Conservation (phyloP, 2,329 filamentous ascomycete genomes). For the Pezizomycotina sp. region DNA sequence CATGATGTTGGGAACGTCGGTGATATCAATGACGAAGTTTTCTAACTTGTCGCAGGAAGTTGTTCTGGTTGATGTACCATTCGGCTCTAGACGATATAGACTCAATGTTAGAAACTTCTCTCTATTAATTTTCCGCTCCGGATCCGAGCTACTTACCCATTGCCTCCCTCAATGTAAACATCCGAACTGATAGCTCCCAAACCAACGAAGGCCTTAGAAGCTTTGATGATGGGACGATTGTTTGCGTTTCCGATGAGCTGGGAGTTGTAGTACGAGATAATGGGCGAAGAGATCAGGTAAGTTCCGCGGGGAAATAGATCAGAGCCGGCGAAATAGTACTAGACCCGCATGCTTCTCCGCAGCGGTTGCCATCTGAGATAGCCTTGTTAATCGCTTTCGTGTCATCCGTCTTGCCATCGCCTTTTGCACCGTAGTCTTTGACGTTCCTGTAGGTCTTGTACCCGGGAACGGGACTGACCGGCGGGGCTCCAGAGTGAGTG, state of each 20-base stretch:
- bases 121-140: slow-evolving; percentile 34
- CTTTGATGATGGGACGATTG: slow-evolving; percentile 49
- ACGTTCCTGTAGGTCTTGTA: slow-evolving; percentile 9
- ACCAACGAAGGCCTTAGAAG: slow-evolving; percentile 52
- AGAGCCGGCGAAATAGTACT: slow-evolving; percentile 68
- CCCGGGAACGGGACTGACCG: not conserved
- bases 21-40: slow-evolving; percentile 44
- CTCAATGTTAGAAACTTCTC: no score
- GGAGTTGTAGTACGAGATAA: slow-evolving; percentile 80
- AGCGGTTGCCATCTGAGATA: slow-evolving; percentile 58
- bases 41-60: slow-evolving; percentile 41
- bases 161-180: slow-evolving; percentile 26
- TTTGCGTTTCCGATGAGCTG: slow-evolving; percentile 72
- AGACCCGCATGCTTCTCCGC: slow-evolving; percentile 66
- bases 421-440: slow-evolving; percentile 19
- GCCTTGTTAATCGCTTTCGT: slow-evolving; percentile 27
- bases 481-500: slow-evolving; percentile 1
- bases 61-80: slow-evolving; percentile 21
- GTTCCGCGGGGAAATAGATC: slow-evolving; percentile 84
- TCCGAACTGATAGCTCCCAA: slow-evolving; percentile 75
- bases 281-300: slow-evolving; percentile 61
- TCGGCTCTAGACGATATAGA: no score
- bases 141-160: slow-evolving; percentile 29
- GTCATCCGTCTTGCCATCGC: slow-evolving; percentile 27
- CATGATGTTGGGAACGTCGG: slow-evolving; percentile 32